Conservation (phyloP, 148 eudicot species). For the Rhododendron vialii region DNA sequence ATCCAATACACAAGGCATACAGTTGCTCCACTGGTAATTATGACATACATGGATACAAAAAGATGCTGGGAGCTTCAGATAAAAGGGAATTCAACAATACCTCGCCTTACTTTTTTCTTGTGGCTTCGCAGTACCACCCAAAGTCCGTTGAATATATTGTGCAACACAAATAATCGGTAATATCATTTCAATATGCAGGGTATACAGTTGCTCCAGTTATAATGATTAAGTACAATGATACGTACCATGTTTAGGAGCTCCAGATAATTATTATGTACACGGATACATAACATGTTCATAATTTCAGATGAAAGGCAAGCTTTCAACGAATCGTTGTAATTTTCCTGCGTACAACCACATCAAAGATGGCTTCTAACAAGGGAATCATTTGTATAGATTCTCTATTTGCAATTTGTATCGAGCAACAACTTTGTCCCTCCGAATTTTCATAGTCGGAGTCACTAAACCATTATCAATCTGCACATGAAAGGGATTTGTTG, state of each 20-base stretch:
- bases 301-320: not conserved
- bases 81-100: not conserved
- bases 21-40: not conserved
- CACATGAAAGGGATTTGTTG: constrained; percentile 10
- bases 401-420: constrained; percentile 61
- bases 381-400: constrained; percentile 51
- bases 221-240: not conserved
- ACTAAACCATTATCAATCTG: constrained; percentile 88
- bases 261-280: not conserved
- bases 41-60: not conserved
- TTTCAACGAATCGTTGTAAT: not conserved
- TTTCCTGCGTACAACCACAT: not conserved
- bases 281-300: not conserved
- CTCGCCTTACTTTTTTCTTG: not conserved
- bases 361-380: not conserved
- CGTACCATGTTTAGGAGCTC: not conserved
- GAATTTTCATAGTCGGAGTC: constrained; percentile 93
- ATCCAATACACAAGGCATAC: not conserved
- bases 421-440: constrained; percentile 72
- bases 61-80: not conserved
- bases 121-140: not conserved
- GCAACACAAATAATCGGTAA: not conserved
- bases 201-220: not conserved
- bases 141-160: not conserved
- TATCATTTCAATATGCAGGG: not conserved